Conservation (phyloP, 2,329 filamentous ascomycete genomes). For the Tothia fuscella region DNA sequence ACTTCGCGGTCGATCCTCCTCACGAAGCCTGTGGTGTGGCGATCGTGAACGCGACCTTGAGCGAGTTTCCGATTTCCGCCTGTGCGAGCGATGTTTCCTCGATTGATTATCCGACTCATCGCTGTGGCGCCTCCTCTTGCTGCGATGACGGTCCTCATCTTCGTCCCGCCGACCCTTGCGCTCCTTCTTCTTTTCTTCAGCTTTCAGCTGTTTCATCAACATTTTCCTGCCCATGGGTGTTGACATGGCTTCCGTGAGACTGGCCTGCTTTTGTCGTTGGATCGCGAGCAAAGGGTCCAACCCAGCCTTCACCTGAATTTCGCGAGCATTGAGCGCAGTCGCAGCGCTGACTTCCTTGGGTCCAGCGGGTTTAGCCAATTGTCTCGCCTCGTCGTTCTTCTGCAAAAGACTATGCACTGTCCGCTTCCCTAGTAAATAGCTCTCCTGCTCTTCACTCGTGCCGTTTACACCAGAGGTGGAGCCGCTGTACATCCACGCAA, state of each 20-base stretch:
- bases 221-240: slow-evolving; percentile 54
- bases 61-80: neutral
- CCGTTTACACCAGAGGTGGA: slow-evolving; percentile 62
- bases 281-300: slow-evolving; percentile 89
- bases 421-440: slow-evolving; percentile 83
- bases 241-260: slow-evolving; percentile 40
- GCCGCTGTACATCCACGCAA: slow-evolving; percentile 62
- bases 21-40: slow-evolving; percentile 14
- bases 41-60: slow-evolving; percentile 11
- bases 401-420: slow-evolving; percentile 78
- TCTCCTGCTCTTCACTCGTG: slow-evolving; percentile 74
- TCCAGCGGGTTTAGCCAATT: slow-evolving; percentile 35
- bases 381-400: slow-evolving; percentile 58
- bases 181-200: slow-evolving; percentile 42
- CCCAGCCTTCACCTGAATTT: slow-evolving; percentile 75
- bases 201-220: slow-evolving; percentile 44
- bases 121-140: slow-evolving; percentile 12
- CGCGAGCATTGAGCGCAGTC: slow-evolving; percentile 46
- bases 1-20: slow-evolving; percentile 10
- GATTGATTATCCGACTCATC: slow-evolving; percentile 21
- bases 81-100: slow-evolving; percentile 17
- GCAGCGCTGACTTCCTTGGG: slow-evolving; percentile 50
- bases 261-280: slow-evolving; percentile 75
- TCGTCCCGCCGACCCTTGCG: slow-evolving; percentile 27
- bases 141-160: slow-evolving; percentile 18